Evolutionary conservation across 257 asterid genomes (phyloP).

Genomic region (Solanum habrochaites): DNA sequence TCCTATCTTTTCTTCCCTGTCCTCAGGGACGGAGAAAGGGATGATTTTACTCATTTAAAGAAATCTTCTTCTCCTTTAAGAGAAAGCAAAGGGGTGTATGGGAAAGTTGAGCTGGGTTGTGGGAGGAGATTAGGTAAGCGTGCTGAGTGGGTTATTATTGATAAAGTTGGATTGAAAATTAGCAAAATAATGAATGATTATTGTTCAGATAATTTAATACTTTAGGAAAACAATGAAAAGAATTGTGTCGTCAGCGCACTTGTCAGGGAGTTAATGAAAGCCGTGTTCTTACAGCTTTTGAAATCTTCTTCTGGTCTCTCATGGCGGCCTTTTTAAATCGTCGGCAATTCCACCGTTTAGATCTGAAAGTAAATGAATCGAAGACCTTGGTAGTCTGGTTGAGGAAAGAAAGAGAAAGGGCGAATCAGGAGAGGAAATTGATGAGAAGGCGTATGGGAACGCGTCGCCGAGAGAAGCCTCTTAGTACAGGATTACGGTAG

Average conservation of each 20-base stretch:
- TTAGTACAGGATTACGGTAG: too few species aligned
- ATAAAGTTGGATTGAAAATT: not conserved
- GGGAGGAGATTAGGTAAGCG: not conserved
- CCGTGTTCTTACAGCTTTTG: not conserved
- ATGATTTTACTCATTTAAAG: too few species aligned
- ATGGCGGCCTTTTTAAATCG: not conserved
- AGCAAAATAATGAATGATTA: not conserved
- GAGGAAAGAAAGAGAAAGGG: too few species aligned
- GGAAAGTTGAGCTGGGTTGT: not conserved
- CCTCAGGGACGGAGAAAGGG: too few species aligned
- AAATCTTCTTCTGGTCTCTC: not conserved
- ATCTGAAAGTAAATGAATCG: not conserved
- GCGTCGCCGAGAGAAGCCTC: too few species aligned
- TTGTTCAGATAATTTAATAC: not conserved
- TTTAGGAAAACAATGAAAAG: not conserved
- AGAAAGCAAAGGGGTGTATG: too few species aligned
- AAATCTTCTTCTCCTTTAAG: too few species aligned
- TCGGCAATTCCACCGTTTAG: not conserved
- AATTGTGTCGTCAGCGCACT: not conserved
- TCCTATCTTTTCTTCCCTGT: too few species aligned
- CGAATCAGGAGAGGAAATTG: too few species aligned
- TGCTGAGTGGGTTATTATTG: not conserved
- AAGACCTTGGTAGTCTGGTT: not conserved
- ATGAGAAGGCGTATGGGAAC: too few species aligned
- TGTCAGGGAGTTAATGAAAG: not conserved